phyloP scores from a whole-genome alignment of 805 yeast species.

The Metschnikowia cerradonensis region DNA sequence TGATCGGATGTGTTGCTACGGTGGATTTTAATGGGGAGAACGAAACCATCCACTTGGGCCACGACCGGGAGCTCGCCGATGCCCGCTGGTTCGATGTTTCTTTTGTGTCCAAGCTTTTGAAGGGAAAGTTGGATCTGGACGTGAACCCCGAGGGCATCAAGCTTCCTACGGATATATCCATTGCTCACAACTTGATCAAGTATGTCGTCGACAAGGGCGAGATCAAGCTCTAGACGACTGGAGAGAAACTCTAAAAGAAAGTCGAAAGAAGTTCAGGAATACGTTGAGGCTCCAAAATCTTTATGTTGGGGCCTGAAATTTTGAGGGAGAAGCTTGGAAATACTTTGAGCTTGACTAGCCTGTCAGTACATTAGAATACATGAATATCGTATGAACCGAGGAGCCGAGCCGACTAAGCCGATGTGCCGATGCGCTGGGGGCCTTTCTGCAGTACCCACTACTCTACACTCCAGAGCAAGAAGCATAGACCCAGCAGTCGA shows the following conservation, averaged over 20 bases:
- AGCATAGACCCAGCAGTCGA: background rate
- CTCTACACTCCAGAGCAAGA: background rate
- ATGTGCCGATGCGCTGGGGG: background rate
- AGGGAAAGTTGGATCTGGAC: conserved; percentile 19
- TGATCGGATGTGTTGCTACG: conserved; percentile 86
- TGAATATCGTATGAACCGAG: background rate
- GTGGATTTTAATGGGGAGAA: conserved; percentile 68
- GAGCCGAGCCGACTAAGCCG: background rate
- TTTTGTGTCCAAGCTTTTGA: conserved; percentile 44
- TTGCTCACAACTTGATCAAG: conserved; percentile 44
- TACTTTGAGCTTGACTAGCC: too few species aligned
- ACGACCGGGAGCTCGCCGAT: conserved; percentile 82
- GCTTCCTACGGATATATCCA: conserved; percentile 42
- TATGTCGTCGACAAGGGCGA: conserved; percentile 31
- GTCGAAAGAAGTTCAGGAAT: too few species aligned
- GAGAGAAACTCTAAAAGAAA: too few species aligned
- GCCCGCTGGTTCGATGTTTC: conserved; percentile 77
- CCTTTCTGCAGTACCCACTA: background rate
- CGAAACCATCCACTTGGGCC: conserved; percentile 64
- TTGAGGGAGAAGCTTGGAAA: too few species aligned
- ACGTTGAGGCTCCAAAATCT: too few species aligned
- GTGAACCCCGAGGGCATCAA: conserved; percentile 34
- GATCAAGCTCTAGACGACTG: conserved; percentile 8
- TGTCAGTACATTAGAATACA: too few species aligned
- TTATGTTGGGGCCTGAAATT: too few species aligned